A percentile compares a stretch with the other conserved stretches of the same genome.
Conservation (phyloP, 2,329 filamentous ascomycete genomes). For the Triangularia setosa region DNA sequence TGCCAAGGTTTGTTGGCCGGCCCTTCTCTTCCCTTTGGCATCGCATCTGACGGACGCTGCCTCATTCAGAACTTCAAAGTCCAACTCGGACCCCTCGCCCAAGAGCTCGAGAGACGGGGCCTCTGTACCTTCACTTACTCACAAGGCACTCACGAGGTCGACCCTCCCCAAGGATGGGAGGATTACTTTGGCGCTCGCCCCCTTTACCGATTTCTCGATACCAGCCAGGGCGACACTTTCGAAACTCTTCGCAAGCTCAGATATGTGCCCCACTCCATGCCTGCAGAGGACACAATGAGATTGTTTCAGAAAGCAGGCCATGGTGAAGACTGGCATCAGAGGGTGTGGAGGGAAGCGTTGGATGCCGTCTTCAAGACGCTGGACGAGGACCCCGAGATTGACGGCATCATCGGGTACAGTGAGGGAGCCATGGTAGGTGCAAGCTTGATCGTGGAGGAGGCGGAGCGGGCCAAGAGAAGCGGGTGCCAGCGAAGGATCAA, state of each 20-base stretch:
- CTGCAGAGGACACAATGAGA: slow-evolving; percentile 26
- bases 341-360: slow-evolving; percentile 20
- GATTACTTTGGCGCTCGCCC: slow-evolving; percentile 27
- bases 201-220: slow-evolving; percentile 28
- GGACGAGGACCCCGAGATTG: slow-evolving; percentile 25
- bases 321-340: slow-evolving; percentile 17
- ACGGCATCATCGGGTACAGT: slow-evolving; percentile 25
- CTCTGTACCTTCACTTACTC: slow-evolving; percentile 24
- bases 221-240: slow-evolving; percentile 23
- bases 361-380: slow-evolving; percentile 21
- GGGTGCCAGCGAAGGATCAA: slow-evolving; percentile 20
- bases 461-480: neutral
- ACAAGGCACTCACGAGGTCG: slow-evolving; percentile 25
- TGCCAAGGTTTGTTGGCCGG: slow-evolving; percentile 23
- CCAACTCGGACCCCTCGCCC: slow-evolving; percentile 26
- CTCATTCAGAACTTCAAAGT: slow-evolving; percentile 26
- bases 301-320: slow-evolving; percentile 16
- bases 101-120: slow-evolving; percentile 21
- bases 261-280: slow-evolving; percentile 23
- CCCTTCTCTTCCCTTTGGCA: neutral
- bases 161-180: slow-evolving; percentile 25
- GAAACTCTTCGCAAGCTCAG: slow-evolving; percentile 24
- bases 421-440: slow-evolving; percentile 28
- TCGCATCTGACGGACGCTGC: neutral
- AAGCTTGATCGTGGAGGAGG: slow-evolving; percentile 23